phyloP scores from a whole-genome alignment of 768 basidiomycete species.

The Trametes maxima region DNA sequence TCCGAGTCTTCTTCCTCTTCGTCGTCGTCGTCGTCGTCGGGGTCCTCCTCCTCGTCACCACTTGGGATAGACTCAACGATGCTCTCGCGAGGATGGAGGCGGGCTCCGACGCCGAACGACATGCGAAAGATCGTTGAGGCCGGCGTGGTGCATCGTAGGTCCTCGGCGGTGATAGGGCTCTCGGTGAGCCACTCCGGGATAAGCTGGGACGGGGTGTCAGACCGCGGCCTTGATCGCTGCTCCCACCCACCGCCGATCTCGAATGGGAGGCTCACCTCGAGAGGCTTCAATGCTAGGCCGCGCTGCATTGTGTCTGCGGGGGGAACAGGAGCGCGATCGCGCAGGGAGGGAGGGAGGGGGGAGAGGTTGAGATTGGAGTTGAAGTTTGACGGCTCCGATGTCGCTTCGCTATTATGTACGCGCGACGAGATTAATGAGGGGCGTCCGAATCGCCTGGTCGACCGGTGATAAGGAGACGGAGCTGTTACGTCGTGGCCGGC shows the following conservation, averaged over 20 bases:
- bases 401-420: neutral
- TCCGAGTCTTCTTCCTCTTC: conserved; percentile 1
- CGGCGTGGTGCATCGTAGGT: conserved; percentile 19
- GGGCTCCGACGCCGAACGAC: conserved; percentile 6
- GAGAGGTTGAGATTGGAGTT: neutral
- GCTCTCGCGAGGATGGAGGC: neutral
- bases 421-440: neutral
- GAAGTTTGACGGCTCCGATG: neutral
- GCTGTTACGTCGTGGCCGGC: neutral
- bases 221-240: neutral
- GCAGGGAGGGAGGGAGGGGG: neutral
- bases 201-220: conserved; percentile 5
- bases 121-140: conserved; percentile 21
- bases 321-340: neutral
- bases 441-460: conserved; percentile 11
- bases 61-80: neutral
- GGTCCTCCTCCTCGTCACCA: conserved; percentile 9
- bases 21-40: neutral
- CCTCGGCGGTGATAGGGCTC: conserved; percentile 23
- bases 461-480: conserved; percentile 9
- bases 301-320: neutral
- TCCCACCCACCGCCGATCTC: neutral
- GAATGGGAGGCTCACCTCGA: conserved; percentile 7
- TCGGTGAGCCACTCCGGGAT: conserved; percentile 27
- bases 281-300: neutral